Percentiles rank a stretch among this genome's conserved stretches.
Conservation (phyloP, 768 basidiomycete genomes). For the Naganishia onofrii region DNA sequence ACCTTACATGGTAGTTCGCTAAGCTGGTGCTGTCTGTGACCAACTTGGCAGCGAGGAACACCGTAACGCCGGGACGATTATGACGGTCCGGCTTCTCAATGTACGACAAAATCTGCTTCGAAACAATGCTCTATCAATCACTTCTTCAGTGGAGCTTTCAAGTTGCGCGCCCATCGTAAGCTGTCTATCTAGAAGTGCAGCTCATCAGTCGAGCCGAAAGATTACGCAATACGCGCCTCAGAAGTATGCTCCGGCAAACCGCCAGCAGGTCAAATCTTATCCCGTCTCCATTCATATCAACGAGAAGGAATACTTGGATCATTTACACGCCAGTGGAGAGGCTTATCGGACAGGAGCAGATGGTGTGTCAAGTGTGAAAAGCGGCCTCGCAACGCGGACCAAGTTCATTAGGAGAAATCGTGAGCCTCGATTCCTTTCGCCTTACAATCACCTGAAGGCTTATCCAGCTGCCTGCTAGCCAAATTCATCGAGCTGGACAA, state of each 20-base stretch:
- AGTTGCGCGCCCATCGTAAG: not conserved
- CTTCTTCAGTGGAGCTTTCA: not conserved
- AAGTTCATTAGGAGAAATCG: not conserved
- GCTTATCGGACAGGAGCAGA: not conserved
- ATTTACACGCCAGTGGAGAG: not conserved
- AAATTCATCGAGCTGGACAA: not conserved
- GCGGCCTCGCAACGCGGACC: not conserved
- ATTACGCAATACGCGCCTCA: not conserved
- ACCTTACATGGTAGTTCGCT: not conserved
- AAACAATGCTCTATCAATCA: not conserved
- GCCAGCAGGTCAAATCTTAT: not conserved
- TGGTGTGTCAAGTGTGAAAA: not conserved
- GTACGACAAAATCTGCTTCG: not conserved
- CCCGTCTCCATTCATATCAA: not conserved
- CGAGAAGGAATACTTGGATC: not conserved
- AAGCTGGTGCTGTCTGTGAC: not conserved
- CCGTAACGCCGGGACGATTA: not conserved
- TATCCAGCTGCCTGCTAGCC: not conserved
- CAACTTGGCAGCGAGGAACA: not conserved
- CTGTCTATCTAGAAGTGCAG: not conserved
- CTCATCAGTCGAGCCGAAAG: not conserved
- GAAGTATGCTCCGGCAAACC: not conserved
- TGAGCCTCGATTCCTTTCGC: not conserved
- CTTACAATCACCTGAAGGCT: not conserved
- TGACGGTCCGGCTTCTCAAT: slow-evolving; percentile 3